A percentile compares a stretch with the other conserved stretches of the same genome.
These are phyloP conservation scores for Penicillium verrucosum DNA, from an alignment of 2,329 filamentous ascomycete genomes.

Conservation along the genomic window DNA sequence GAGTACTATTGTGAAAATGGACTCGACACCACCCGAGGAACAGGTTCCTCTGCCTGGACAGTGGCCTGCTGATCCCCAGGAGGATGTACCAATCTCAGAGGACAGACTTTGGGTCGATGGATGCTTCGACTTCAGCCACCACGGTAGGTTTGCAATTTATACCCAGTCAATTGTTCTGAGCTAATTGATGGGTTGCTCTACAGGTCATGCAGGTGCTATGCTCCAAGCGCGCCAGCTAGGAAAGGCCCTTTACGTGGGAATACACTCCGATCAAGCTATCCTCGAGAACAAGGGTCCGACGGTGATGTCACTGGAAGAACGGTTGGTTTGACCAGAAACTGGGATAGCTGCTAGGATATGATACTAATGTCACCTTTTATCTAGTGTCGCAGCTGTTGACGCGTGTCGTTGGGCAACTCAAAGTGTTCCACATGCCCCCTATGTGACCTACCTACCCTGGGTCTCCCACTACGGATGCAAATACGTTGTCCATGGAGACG, in stretches of 20 bases:
- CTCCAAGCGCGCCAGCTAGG: slow-evolving; percentile 92
- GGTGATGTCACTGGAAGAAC: slow-evolving; percentile 90
- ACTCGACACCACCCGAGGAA: slow-evolving; percentile 25
- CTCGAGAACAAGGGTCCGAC: slow-evolving; percentile 96
- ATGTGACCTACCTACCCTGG: slow-evolving; percentile 91
- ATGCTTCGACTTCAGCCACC: slow-evolving; percentile 98
- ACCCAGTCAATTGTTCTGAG: slow-evolving; percentile 8
- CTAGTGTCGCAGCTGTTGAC: slow-evolving; percentile 79
- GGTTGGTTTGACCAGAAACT: slow-evolving; percentile 47
- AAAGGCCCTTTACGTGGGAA: slow-evolving; percentile 81
- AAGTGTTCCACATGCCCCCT: slow-evolving; percentile 80
- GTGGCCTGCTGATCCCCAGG: slow-evolving; percentile 65
- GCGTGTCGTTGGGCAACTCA: slow-evolving; percentile 92
- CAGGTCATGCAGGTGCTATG: slow-evolving; percentile 93
- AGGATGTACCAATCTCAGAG: slow-evolving; percentile 56
- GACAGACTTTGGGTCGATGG: slow-evolving; percentile 96
- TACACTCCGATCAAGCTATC: slow-evolving; percentile 95
- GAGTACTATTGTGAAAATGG: slow-evolving; percentile 8
- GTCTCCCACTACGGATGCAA: slow-evolving; percentile 93
- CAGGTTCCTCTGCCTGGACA: slow-evolving; percentile 52
- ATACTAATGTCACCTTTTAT: background rate
- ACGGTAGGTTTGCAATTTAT: slow-evolving; percentile 56
- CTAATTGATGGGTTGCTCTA: background rate
- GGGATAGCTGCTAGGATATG: background rate
- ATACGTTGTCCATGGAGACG: slow-evolving; percentile 94